phyloP scores from a whole-genome alignment of 1,139 yeast species.

The Hemisphaericaspora lyxosophila region DNA sequence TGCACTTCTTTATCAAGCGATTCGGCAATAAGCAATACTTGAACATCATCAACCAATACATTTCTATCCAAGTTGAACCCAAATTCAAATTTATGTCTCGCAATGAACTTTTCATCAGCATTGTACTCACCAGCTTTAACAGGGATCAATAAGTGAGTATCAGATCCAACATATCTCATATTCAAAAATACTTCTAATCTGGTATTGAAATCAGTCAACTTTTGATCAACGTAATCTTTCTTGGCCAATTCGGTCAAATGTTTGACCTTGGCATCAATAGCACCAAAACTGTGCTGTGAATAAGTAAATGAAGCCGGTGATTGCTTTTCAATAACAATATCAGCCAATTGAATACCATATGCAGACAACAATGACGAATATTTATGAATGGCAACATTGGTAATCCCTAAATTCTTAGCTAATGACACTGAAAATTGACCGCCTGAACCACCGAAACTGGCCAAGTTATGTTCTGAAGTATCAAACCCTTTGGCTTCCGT shows the following conservation, averaged over 20 bases:
- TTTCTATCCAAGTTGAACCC: slow-evolving; percentile 43
- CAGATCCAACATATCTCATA: slow-evolving; percentile 84
- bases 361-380: slow-evolving; percentile 47
- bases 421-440: slow-evolving; percentile 45
- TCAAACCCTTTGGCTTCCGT: slow-evolving; percentile 46
- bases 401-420: slow-evolving; percentile 40
- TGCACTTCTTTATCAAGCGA: slow-evolving; percentile 28
- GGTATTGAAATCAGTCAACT: slow-evolving; percentile 25
- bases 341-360: slow-evolving; percentile 45
- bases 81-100: slow-evolving; percentile 38
- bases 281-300: slow-evolving; percentile 16
- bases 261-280: slow-evolving; percentile 27
- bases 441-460: slow-evolving; percentile 50
- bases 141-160: slow-evolving; percentile 72
- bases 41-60: slow-evolving; percentile 78
- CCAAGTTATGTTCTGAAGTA: slow-evolving; percentile 42
- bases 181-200: slow-evolving; percentile 65
- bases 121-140: slow-evolving; percentile 20
- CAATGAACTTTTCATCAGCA: slow-evolving; percentile 27
- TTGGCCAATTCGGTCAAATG: slow-evolving; percentile 27
- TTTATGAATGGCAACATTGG: slow-evolving; percentile 41
- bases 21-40: slow-evolving; percentile 48
- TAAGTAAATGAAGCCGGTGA: slow-evolving; percentile 49
- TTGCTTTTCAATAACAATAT: slow-evolving; percentile 61
- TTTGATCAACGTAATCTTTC: slow-evolving; percentile 33